These are phyloP conservation scores for Fusarium cyanostomum DNA, from an alignment of 2,329 filamentous ascomycete species.

Conservation along the genomic window DNA sequence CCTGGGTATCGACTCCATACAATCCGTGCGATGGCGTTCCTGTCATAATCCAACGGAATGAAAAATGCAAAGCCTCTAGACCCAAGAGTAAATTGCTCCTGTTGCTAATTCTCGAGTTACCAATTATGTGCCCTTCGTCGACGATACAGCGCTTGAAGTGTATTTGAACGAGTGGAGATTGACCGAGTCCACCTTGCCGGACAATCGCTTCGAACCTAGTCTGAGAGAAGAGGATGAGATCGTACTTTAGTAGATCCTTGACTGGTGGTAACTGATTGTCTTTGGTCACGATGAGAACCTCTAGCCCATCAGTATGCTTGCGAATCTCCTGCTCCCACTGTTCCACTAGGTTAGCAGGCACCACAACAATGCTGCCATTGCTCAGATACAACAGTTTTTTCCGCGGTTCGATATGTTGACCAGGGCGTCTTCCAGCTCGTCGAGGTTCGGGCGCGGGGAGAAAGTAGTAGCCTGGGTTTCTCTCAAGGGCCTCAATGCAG, in stretches of 20 bases:
- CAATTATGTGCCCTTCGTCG: conserved; percentile 90
- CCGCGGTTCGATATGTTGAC: conserved; percentile 29
- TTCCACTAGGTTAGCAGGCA: conserved; percentile 81
- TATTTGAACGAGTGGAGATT: conserved; percentile 72
- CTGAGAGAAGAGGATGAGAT: conserved; percentile 82
- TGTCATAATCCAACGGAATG: conserved; percentile 87
- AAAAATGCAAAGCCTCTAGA: conserved; percentile 66
- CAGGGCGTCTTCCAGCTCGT: conserved; percentile 35
- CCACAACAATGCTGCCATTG: conserved; percentile 77
- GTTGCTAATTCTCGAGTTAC: conserved; percentile 65
- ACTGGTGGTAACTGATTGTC: conserved; percentile 64
- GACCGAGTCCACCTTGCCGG: conserved; percentile 46
- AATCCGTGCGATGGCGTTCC: conserved; percentile 89
- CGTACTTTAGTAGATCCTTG: conserved; percentile 69
- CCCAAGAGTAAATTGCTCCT: conserved; percentile 65
- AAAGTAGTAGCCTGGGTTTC: conserved; percentile 69
- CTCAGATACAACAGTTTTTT: conserved; percentile 69
- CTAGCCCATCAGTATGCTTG: conserved; percentile 77
- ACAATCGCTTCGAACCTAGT: conserved; percentile 73
- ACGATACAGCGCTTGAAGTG: conserved; percentile 91
- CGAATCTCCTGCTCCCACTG: conserved; percentile 86
- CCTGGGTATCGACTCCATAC: conserved; percentile 66
- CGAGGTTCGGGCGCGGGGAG: conserved; percentile 56
- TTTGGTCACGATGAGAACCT: conserved; percentile 70
- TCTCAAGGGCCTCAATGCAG: conserved; percentile 65